Evolutionary conservation across 495 filamentous ascomycete species (phyloP).

Genomic region (Hypoxylon crocopeplum): DNA sequence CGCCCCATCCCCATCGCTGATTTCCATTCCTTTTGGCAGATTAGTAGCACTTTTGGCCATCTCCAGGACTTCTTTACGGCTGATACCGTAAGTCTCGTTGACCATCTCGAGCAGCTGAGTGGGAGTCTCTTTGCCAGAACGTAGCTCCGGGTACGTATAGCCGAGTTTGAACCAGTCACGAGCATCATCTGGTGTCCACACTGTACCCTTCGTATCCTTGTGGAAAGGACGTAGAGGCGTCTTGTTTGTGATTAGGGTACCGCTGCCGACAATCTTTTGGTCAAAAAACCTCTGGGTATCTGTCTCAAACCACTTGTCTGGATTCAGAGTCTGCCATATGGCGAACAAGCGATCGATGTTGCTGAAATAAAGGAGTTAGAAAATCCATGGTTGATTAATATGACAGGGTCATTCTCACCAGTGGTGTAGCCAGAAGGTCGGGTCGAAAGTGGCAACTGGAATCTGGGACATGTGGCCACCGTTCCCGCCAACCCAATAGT

Average conservation of each 20-base stretch:
- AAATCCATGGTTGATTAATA: too few relatives aligned
- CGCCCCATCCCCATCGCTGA: too few relatives aligned
- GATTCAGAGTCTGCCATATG: slow-evolving; percentile 49
- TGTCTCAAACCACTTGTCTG: slow-evolving; percentile 39
- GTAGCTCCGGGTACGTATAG: slow-evolving; percentile 47
- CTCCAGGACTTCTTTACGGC: too few relatives aligned
- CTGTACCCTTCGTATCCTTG: slow-evolving; percentile 11
- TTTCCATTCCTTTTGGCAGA: too few relatives aligned
- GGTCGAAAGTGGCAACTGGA: slow-evolving; percentile 50
- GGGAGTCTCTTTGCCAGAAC: slow-evolving; percentile 30
- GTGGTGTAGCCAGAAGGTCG: slow-evolving; percentile 52
- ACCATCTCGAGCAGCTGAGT: too few relatives aligned
- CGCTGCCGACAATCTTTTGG: slow-evolving; percentile 10
- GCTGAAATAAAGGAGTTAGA: slow-evolving; percentile 14
- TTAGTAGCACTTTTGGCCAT: too few relatives aligned
- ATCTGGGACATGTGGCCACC: slow-evolving; percentile 52
- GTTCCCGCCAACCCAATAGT: slow-evolving; percentile 46
- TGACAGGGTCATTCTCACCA: slow-evolving; percentile 28
- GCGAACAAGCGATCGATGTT: slow-evolving; percentile 53
- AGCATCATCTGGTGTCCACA: slow-evolving; percentile 26
- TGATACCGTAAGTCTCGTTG: too few relatives aligned
- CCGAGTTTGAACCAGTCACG: slow-evolving; percentile 32
- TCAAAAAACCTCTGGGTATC: slow-evolving; percentile 30
- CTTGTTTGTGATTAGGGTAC: not conserved
- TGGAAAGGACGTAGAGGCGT: slow-evolving; percentile 41